Evolutionary conservation across 768 basidiomycete genomes (phyloP).

Genomic region (Macrolepiota albuminosa): DNA sequence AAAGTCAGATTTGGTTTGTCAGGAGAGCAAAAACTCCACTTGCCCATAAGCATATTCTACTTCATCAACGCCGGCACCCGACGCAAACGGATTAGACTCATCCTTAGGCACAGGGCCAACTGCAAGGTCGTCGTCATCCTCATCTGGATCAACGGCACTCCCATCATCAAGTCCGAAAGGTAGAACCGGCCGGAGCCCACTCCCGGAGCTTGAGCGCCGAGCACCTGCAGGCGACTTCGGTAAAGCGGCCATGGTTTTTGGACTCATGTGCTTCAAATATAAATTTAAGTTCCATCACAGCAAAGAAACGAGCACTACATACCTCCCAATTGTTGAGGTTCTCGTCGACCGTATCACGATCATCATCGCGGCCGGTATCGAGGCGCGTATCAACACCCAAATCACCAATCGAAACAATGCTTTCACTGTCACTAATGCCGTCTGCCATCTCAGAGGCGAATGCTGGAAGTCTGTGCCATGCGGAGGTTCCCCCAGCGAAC

Average conservation of each 20-base stretch:
- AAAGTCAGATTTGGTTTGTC: not conserved
- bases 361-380: conserved; percentile 57
- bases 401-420: conserved; percentile 86
- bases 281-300: conserved; percentile 5
- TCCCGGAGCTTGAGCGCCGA: conserved; percentile 80
- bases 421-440: conserved; percentile 91
- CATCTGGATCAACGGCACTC: conserved; percentile 66
- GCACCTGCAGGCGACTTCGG: conserved; percentile 86
- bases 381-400: conserved; percentile 75
- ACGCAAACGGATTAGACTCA: conserved; percentile 65
- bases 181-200: conserved; percentile 76
- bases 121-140: conserved; percentile 69
- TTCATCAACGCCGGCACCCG: conserved; percentile 83
- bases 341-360: conserved; percentile 64
- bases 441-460: conserved; percentile 81
- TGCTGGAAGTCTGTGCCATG: conserved; percentile 80
- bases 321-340: conserved; percentile 98
- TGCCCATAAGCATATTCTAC: conserved; percentile 87
- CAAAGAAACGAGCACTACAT: conserved; percentile 19
- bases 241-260: conserved; percentile 89
- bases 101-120: conserved; percentile 76
- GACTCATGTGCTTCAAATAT: conserved; percentile 80
- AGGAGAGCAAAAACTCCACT: conserved; percentile 21
- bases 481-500: conserved; percentile 40
- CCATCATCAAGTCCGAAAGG: conserved; percentile 72